These are phyloP conservation scores for Talaromyces islandicus DNA, from an alignment of 2,329 filamentous ascomycete species.

Conservation along the genomic window DNA sequence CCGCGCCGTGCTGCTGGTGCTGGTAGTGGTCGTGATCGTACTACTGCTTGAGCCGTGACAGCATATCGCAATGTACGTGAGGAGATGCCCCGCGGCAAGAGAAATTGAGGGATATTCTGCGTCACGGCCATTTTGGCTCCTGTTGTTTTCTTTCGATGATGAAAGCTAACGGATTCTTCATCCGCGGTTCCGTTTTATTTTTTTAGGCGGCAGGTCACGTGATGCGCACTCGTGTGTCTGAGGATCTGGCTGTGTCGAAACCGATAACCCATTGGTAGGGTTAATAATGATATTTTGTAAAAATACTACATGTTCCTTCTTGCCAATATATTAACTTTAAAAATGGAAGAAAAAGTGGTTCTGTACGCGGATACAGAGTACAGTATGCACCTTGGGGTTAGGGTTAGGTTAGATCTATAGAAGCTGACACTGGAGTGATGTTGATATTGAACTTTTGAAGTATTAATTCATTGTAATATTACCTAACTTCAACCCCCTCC, in stretches of 20 bases:
- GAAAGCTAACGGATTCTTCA: background rate
- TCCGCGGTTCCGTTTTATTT: background rate
- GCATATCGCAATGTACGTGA: conserved; percentile 21
- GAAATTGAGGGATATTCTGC: conserved; percentile 55
- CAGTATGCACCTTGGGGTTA: too few species aligned
- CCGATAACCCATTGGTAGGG: too few species aligned
- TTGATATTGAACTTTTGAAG: too few species aligned
- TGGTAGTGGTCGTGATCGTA: conserved; percentile 7
- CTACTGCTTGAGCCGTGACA: background rate
- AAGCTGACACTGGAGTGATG: too few species aligned
- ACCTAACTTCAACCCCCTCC: conserved; percentile 61
- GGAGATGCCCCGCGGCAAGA: conserved; percentile 55
- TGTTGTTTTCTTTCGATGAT: background rate
- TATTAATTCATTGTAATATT: conserved; percentile 15
- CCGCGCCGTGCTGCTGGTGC: conserved; percentile 13
- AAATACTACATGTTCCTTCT: too few species aligned
- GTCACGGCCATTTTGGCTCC: background rate
- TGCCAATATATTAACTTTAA: too few species aligned
- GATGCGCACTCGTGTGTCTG: background rate
- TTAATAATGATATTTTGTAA: too few species aligned
- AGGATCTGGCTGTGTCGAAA: too few species aligned
- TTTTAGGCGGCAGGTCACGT: background rate
- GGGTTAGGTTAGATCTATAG: too few species aligned
- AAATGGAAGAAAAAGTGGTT: too few species aligned
- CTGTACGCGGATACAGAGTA: too few species aligned